Evolutionary conservation across 257 asterid genomes (phyloP), one percentile per base, ranked within the genome.

Genomic region (Scutellaria barbata): DNA sequence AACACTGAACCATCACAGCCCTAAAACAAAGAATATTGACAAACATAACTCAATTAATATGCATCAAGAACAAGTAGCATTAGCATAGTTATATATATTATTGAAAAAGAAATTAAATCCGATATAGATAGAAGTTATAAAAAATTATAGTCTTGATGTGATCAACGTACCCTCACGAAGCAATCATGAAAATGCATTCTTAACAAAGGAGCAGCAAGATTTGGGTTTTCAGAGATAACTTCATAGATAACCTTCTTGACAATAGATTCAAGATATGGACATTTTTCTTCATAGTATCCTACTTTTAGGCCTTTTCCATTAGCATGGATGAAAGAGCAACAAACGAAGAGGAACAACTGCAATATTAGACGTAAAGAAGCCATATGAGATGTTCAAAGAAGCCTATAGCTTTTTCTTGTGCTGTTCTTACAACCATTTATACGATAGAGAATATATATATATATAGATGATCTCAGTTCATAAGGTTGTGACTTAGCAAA

Each of bases 1-100:
- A 83, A 69, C 13, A 84, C 73, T 6, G 91, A 86, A n/a, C 79
- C 91, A 48, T 86, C 91, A 8, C 91, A 86, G 13, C 91, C 91
- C 89, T 81, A 54, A 7, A 53, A 4, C 35, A 30, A 30, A 30
- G 35, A 30, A 2, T 30, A 30, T 30, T 30, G 35, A 3, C 2
- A 30, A 30, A 3, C 35, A 30, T 30, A 30, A 30, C 35, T 30
- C 35, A 30, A 30, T 22, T 22, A 22, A 22, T 1, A 30, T 30
- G 35, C 3, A 30, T 30, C 35, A 30, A 22, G 0, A 22, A 30
- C 35, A 30, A 30, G 35, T 30, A 30, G 35, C 35, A 30, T 30
- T 30, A 30, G 5, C 35, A 30, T 3, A 30, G 0, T 1, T 30
- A 30, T 30, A 30, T 1, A 30, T 30, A 30, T 30, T 30, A 4